Evolutionary conservation across 164 flowering plant species (phyloP), one percentile per base, ranked within the genome.

Genomic region (Nelumbo lutea): DNA sequence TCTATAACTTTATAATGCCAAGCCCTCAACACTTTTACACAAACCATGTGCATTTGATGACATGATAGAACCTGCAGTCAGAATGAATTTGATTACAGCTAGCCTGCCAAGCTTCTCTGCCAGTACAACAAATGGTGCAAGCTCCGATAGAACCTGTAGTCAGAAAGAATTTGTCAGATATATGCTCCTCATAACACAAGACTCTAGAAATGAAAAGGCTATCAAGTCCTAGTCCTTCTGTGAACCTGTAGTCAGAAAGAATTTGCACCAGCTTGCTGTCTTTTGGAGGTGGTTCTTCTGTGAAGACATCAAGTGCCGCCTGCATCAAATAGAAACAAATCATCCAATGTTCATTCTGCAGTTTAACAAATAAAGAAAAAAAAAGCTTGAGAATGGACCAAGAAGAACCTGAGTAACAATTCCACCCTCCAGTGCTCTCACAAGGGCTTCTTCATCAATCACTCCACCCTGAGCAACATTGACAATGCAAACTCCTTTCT

Each of bases 391-490:
- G 27, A 39, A 51, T 55, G 48, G 38, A 61, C 39, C 68, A 27
- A 27, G 27, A 73, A 9, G 59, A 61, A 88, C 93, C 90, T 90
- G 96, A 42, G 96, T 89, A 70, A 90, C 96, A 71, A 76, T 79
- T 64, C 96, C 96, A 72, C 86, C 50, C 79, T 90, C 91, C 55
- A 90, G 75, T 44, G 96, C 96, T 76, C 82, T 88, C 64, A 88
- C 83, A 2, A 90, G 74, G 67, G 96, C 96, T 3, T 88, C 93
- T 77, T 90, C 96, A 73, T 90, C 96, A 68, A 90, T 88, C 62
- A 90, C 93, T 61, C 96, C 96, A 13, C 96, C 96, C 53, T 93
- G 96, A 70, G 96, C 96, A 72, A 90, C 96, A 82, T 88, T 90
- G 41, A 90, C 78, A 66, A 90, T 90, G 2, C 90, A 75, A 42